A percentile compares a stretch with the other conserved stretches of the same genome.
phyloP scores from a whole-genome alignment of 352 stramenopile species.

The Phytophthora syringae region DNA sequence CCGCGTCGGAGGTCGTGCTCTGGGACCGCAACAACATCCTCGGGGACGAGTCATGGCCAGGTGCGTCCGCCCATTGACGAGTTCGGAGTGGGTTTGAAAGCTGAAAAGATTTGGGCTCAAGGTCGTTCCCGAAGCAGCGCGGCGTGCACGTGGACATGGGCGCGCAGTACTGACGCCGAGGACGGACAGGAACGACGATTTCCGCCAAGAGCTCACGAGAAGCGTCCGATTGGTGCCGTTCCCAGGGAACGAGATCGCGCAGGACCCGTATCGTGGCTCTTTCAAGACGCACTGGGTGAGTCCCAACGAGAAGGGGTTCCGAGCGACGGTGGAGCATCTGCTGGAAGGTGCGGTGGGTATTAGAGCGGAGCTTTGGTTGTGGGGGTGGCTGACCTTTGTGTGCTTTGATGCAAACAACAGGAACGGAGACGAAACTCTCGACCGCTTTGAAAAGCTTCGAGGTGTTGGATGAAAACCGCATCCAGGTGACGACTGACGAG shows the following conservation, averaged over 20 bases:
- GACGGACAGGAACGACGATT: constrained; percentile 54
- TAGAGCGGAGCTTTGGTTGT: constrained; percentile 1
- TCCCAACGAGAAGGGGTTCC: constrained; percentile 52
- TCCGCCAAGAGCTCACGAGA: constrained; percentile 45
- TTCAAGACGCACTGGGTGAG: constrained; percentile 49
- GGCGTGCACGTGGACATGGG: constrained; percentile 68
- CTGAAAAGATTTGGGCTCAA: constrained; percentile 11
- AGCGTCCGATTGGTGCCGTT: constrained; percentile 50
- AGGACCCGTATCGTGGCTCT: constrained; percentile 49
- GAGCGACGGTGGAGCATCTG: constrained; percentile 58
- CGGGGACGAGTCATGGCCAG: constrained; percentile 73
- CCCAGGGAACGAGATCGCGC: constrained; percentile 51
- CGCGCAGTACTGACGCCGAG: constrained; percentile 73
- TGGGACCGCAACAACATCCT: constrained; percentile 81
- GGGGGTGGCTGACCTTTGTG: constrained; percentile 6
- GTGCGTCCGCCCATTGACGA: constrained; percentile 18
- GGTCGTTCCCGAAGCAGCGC: constrained; percentile 67
- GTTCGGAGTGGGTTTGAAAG: background rate
- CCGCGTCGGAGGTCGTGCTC: constrained; percentile 50
- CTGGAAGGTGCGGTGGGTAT: constrained; percentile 39
- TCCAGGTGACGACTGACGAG: constrained; percentile 50
- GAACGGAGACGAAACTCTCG: constrained; percentile 47
- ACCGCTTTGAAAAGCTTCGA: constrained; percentile 60
- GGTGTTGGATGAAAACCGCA: constrained; percentile 51
- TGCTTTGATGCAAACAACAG: constrained; percentile 32